These are phyloP conservation scores for Rhodofomes roseus DNA, from an alignment of 1,284 basidiomycete species.

Conservation along the genomic window DNA sequence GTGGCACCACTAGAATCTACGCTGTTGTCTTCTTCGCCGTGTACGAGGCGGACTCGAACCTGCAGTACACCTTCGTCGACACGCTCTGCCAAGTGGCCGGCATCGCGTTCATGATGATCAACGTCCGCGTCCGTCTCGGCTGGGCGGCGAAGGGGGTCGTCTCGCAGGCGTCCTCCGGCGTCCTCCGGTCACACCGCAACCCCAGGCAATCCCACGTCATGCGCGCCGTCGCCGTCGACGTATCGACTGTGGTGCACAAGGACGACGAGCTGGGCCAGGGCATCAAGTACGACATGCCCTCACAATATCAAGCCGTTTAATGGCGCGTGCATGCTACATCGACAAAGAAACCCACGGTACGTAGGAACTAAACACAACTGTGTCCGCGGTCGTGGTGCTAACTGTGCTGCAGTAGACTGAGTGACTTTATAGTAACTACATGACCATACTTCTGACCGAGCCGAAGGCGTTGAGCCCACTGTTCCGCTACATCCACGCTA, in stretches of 20 bases:
- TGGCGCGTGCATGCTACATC: background rate
- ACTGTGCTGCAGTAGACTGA: too few species aligned
- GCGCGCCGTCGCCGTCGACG: slow-evolving; percentile 7
- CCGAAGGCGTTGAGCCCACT: too few species aligned
- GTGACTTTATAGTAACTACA: too few species aligned
- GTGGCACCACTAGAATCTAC: background rate
- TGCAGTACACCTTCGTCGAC: slow-evolving; percentile 4
- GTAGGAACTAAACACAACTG: too few species aligned
- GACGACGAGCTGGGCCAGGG: background rate
- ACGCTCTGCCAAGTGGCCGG: slow-evolving; percentile 2
- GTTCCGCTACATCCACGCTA: too few species aligned
- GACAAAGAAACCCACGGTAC: too few species aligned
- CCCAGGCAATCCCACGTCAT: background rate
- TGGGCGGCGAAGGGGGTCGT: background rate
- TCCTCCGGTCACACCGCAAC: background rate
- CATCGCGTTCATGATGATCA: slow-evolving; percentile 10
- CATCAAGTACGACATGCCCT: background rate
- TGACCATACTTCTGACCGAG: too few species aligned
- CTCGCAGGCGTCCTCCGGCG: background rate
- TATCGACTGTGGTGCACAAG: background rate
- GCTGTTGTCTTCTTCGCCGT: slow-evolving; percentile 2
- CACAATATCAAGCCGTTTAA: background rate
- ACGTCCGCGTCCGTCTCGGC: slow-evolving; percentile 6
- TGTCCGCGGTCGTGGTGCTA: too few species aligned
- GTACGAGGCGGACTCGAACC: background rate